Conservation (phyloP, 2,329 filamentous ascomycete genomes). For the Aspergillus pseudoviridinutans region DNA sequence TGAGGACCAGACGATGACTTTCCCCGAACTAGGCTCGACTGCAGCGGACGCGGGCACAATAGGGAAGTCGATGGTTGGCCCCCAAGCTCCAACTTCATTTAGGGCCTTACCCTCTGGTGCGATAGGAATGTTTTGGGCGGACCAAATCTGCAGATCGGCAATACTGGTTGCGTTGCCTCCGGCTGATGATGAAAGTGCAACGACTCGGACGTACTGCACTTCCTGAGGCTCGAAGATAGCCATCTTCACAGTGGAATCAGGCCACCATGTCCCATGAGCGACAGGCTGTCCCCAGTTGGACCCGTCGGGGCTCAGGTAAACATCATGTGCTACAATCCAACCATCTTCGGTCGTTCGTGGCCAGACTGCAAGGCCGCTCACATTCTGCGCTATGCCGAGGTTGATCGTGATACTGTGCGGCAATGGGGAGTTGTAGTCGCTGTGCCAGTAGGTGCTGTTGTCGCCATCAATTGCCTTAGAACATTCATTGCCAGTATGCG, state of each 20-base stretch:
- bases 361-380: no score
- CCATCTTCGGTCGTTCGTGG: no score
- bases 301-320: no score
- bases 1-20: background rate
- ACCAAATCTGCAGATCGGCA: no score
- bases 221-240: conserved; percentile 11
- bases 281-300: conserved; percentile 7
- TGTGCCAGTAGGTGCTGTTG: no score
- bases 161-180: conserved; percentile 1
- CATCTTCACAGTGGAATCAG: conserved; percentile 10
- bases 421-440: no score
- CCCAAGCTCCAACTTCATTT: conserved; percentile 13
- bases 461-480: no score
- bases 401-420: no score
- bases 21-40: conserved; percentile 7
- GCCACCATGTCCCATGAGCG: conserved; percentile 14
- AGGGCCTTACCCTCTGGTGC: background rate
- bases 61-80: conserved; percentile 22
- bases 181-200: conserved; percentile 1
- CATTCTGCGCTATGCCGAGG: no score
- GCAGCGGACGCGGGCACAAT: conserved; percentile 20
- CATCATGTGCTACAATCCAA: no score
- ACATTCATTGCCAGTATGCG: background rate
- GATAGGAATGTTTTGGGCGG: no score
- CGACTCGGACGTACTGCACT: conserved; percentile 8